Conservation (phyloP, 495 filamentous ascomycete species). For the Patellaria atrata region DNA sequence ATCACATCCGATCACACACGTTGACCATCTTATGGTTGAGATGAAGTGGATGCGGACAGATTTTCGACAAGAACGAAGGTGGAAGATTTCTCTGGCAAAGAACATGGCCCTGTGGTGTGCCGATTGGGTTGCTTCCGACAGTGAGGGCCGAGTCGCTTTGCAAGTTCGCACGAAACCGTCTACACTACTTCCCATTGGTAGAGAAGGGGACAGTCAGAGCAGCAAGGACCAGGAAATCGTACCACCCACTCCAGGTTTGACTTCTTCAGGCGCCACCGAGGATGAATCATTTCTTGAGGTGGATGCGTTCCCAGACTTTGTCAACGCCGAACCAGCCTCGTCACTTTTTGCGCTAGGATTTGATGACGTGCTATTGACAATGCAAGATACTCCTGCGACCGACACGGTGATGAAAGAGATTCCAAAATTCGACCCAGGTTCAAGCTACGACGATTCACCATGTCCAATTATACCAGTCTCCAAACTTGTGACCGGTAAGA, state of each 20-base stretch:
- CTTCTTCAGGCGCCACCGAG: slow-evolving; percentile 20
- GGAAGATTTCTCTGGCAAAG: slow-evolving; percentile 70
- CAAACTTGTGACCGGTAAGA: slow-evolving; percentile 70
- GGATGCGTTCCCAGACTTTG: slow-evolving; percentile 18
- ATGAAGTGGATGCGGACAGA: slow-evolving; percentile 97
- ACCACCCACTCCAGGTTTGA: slow-evolving; percentile 21
- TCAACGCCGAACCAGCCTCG: slow-evolving; percentile 37
- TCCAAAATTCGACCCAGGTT: slow-evolving; percentile 52
- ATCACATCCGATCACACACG: slow-evolving; percentile 54
- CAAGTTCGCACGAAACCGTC: slow-evolving; percentile 41
- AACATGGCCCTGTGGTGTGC: slow-evolving; percentile 67
- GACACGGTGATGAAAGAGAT: slow-evolving; percentile 78
- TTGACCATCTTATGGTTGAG: slow-evolving; percentile 75
- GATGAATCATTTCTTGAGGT: too few species aligned
- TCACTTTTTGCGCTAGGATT: slow-evolving; percentile 69
- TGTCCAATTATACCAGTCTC: slow-evolving; percentile 68
- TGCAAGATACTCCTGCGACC: slow-evolving; percentile 58
- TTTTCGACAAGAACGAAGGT: slow-evolving; percentile 85
- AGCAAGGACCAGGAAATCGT: slow-evolving; percentile 17
- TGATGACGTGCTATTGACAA: slow-evolving; percentile 66
- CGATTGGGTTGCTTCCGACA: slow-evolving; percentile 52
- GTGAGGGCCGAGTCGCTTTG: slow-evolving; percentile 46
- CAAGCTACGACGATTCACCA: slow-evolving; percentile 7
- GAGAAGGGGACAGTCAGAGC: slow-evolving; percentile 26
- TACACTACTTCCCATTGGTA: background rate